Base-by-base conservation (phyloP, 257 asterid genomes). In the Solanum peruvianum region DNA sequence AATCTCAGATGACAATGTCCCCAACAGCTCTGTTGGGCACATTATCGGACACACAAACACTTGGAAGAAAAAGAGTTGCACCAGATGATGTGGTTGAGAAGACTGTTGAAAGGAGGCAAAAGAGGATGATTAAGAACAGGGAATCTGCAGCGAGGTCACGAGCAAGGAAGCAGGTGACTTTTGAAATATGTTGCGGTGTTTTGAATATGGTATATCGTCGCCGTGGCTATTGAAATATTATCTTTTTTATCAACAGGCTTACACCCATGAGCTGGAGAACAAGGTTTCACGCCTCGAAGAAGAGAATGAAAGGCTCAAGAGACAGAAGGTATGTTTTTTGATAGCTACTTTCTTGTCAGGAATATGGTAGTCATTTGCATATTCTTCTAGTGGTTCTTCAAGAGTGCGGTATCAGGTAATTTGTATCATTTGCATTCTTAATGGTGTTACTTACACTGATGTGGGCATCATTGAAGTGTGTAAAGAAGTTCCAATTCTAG, bases 111-210 rank as follows among this genome's bases (percentile, higher is more conserved):
- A 95, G 98, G 92, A 94, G 98, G 93, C 98, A 95, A 85, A 96
- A 96, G 94, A 96, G 99, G 92, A 96, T 96, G 99, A 94, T 96
- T 87, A 96, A 96, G 93, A 96, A 96, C 77, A 85, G 99, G 93
- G 99, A 96, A 89, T 96, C 99, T 73, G 99, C 99, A 23, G 99
- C 99, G 10, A 93, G 99, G 72, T 96, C 99, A 82, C 93, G 99
- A 85, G 99, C 99, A 44, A 94, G 99, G 91, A 96, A 95, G 90
- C 98, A 95, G 98, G 99, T 94, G 83, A 31, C 11, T 81, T 47
- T 49, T 80, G 69, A 18, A 49, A 80, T 80, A 29, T 29, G 29
- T 47, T 80, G 20, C 12, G 11, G 69, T 47, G 67, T 80, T 5
- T 80, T 47, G 44, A 29, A 47, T 80, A 47, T 47, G 33, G 76